Conservation (phyloP, 73 alveolate genomes). For the Durusdinium trenchii region DNA sequence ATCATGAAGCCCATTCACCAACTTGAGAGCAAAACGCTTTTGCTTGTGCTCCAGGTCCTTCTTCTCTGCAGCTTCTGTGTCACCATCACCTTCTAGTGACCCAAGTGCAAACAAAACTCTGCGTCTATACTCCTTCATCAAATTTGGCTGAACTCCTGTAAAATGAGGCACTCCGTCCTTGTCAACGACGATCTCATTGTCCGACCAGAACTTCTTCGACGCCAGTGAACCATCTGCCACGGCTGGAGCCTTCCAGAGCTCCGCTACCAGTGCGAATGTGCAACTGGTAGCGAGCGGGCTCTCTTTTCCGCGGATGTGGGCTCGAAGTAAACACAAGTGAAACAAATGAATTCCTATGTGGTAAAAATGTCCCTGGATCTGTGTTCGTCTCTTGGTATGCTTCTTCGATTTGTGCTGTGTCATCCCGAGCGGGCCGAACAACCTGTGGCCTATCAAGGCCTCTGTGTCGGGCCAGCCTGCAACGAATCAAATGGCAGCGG, state of each 20-base stretch:
- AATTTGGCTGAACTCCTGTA: neutral
- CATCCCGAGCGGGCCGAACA: too few species aligned
- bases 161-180: neutral
- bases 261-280: conserved; percentile 36
- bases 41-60: neutral
- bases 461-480: too few species aligned
- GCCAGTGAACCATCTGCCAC: neutral
- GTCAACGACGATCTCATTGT: neutral
- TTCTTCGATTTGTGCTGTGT: too few species aligned
- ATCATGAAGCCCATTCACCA: neutral
- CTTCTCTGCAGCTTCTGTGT: neutral
- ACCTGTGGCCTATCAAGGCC: too few species aligned
- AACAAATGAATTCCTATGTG: too few species aligned
- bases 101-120: neutral
- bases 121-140: neutral
- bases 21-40: neutral
- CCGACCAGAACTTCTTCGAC: neutral
- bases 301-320: too few species aligned
- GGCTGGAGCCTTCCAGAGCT: conserved; percentile 4
- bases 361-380: too few species aligned
- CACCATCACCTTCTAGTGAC: neutral
- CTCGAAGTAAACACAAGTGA: too few species aligned
- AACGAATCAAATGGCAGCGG: too few species aligned
- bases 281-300: too few species aligned
- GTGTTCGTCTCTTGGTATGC: too few species aligned